Percentiles rank a stretch among this genome's conserved stretches.
phyloP scores from a whole-genome alignment of 768 basidiomycete species.

The Mycena vulgaris region DNA sequence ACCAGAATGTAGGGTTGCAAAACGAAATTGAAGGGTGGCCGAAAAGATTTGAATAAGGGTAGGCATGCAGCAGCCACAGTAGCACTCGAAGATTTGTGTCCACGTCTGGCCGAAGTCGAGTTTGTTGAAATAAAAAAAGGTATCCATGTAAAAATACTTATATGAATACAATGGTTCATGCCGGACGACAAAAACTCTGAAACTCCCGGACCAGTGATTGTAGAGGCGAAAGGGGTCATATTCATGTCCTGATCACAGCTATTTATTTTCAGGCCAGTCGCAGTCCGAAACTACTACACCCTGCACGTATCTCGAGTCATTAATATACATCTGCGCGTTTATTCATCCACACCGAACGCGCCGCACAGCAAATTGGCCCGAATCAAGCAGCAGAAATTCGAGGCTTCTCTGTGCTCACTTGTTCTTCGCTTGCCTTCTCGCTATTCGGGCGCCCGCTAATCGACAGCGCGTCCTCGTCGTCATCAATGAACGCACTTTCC shows the following conservation, averaged over 20 bases:
- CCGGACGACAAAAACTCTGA: conserved; percentile 14
- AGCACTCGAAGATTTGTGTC: conserved; percentile 7
- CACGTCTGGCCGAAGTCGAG: conserved; percentile 4
- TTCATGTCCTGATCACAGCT: conserved; percentile 16
- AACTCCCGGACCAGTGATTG: conserved; percentile 6
- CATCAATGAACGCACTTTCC: conserved; percentile 56
- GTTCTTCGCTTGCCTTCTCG: conserved; percentile 36
- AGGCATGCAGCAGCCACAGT: conserved; percentile 11
- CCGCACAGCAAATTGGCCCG: conserved; percentile 21
- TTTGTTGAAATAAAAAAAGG: conserved; percentile 3
- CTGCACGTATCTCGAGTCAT: conserved; percentile 21
- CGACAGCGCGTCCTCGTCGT: conserved; percentile 35
- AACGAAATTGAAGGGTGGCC: no score
- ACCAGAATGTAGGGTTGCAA: no score
- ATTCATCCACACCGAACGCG: conserved; percentile 17
- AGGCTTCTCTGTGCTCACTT: conserved; percentile 34
- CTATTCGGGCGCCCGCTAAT: conserved; percentile 8
- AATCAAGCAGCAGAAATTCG: conserved; percentile 18
- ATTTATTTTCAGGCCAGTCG: conserved; percentile 25
- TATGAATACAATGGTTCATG: conserved; percentile 14
- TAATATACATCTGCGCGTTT: conserved; percentile 26
- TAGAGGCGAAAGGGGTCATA: conserved; percentile 14
- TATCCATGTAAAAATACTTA: conserved; percentile 12
- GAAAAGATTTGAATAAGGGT: no score
- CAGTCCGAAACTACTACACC: conserved; percentile 22